Evolutionary conservation across 2,329 filamentous ascomycete species (phyloP).

Genomic region (Kalaharituber pfeilii): DNA sequence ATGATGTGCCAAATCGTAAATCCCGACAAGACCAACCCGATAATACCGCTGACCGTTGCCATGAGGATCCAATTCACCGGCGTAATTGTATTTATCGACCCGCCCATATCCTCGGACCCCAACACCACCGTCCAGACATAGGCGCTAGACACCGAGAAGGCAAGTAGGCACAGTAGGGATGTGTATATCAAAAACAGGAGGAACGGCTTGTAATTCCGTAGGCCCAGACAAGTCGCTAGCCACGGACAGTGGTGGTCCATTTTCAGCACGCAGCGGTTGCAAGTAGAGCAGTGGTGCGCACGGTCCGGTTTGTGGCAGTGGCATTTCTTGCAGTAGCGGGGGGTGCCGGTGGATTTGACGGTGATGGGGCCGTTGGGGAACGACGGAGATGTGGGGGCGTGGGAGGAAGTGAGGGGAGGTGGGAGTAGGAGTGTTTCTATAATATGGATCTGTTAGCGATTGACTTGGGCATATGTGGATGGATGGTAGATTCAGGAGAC

Average conservation of each 20-base stretch:
- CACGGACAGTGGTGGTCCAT: slow-evolving; percentile 99
- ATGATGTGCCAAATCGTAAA: slow-evolving; percentile 88
- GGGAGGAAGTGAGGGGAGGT: too few species aligned
- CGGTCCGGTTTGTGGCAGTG: slow-evolving; percentile 87
- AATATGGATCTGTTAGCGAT: slow-evolving; percentile 35
- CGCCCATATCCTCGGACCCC: slow-evolving; percentile 36
- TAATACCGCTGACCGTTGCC: slow-evolving; percentile 73
- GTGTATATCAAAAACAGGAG: slow-evolving; percentile 83
- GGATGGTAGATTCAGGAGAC: slow-evolving; percentile 8
- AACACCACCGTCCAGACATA: slow-evolving; percentile 82
- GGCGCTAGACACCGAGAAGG: slow-evolving; percentile 54
- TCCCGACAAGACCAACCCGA: slow-evolving; percentile 69
- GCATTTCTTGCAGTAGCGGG: slow-evolving; percentile 94
- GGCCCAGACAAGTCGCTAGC: slow-evolving; percentile 86
- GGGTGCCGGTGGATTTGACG: slow-evolving; percentile 74
- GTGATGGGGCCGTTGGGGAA: slow-evolving; percentile 55
- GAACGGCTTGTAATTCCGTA: slow-evolving; percentile 92
- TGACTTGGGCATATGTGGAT: slow-evolving; percentile 23
- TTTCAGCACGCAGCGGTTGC: slow-evolving; percentile 84
- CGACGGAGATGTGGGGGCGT: slow-evolving; percentile 56
- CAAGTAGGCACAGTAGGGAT: slow-evolving; percentile 65
- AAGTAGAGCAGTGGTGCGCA: slow-evolving; percentile 91
- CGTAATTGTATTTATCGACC: slow-evolving; percentile 35
- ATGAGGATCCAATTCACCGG: slow-evolving; percentile 85
- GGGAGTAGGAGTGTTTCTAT: slow-evolving; percentile 50